Conservation (phyloP, 2,329 filamentous ascomycete species). For the Seiridium cupressi region DNA sequence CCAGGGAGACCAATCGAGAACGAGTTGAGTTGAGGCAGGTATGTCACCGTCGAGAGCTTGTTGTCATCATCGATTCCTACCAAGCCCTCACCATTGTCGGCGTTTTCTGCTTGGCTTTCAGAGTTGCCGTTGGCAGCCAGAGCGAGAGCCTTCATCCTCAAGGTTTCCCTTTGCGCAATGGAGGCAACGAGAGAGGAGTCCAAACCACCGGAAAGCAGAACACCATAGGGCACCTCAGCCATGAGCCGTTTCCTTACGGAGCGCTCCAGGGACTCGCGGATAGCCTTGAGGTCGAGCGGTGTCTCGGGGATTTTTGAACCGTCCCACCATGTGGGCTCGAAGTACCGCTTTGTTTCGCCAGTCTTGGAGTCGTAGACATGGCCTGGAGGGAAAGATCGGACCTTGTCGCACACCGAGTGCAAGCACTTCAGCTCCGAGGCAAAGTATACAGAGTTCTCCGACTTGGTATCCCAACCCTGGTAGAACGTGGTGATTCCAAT, state of each 20-base stretch:
- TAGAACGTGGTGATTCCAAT: conserved; percentile 98
- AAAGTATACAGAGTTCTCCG: conserved; percentile 87
- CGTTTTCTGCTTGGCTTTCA: conserved; percentile 42
- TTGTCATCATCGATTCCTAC: conserved; percentile 95
- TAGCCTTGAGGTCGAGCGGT: conserved; percentile 78
- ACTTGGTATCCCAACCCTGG: conserved; percentile 83
- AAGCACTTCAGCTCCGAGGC: conserved; percentile 95
- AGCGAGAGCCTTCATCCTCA: conserved; percentile 69
- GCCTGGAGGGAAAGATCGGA: conserved; percentile 89
- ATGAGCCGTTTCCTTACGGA: conserved; percentile 95
- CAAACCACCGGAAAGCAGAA: conserved; percentile 89
- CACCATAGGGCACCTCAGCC: conserved; percentile 98
- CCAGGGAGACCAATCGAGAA: conserved; percentile 97
- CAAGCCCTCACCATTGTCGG: conserved; percentile 66
- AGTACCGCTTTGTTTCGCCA: conserved; percentile 81
- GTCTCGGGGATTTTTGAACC: conserved; percentile 72
- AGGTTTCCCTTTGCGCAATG: conserved; percentile 90
- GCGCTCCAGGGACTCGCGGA: conserved; percentile 82
- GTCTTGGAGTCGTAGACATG: conserved; percentile 96
- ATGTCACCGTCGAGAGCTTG: conserved; percentile 83
- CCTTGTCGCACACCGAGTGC: conserved; percentile 90
- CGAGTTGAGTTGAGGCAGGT: conserved; percentile 93
- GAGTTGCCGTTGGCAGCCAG: conserved; percentile 43
- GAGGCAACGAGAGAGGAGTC: conserved; percentile 94
- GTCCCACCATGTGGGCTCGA: conserved; percentile 90